A percentile compares a stretch with the other conserved stretches of the same genome.
phyloP scores from a whole-genome alignment of 345 rosid species.

The Lumnitzera littorea region DNA sequence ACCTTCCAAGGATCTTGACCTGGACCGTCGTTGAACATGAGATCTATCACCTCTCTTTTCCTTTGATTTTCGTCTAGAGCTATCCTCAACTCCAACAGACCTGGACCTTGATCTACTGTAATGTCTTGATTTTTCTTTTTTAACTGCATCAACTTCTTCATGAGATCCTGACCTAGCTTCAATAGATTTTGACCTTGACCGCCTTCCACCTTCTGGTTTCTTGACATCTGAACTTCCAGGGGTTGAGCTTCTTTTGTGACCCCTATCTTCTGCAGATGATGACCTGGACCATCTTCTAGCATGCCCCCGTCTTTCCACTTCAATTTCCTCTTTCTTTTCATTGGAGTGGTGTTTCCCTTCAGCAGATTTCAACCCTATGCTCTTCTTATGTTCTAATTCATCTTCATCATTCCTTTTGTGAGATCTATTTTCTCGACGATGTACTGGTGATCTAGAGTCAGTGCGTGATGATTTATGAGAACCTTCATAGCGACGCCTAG shows the following conservation, averaged over 20 bases:
- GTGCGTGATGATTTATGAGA: constrained; percentile 28
- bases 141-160: constrained; percentile 21
- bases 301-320: constrained; percentile 28
- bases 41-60: constrained; percentile 33
- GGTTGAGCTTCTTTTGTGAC: constrained; percentile 27
- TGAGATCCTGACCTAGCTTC: constrained; percentile 22
- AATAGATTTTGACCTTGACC: constrained; percentile 49
- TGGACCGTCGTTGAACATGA: constrained; percentile 51
- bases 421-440: constrained; percentile 40
- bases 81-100: constrained; percentile 15
- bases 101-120: constrained; percentile 18
- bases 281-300: constrained; percentile 51
- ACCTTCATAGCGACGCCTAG: constrained; percentile 42
- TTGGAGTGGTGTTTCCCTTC: constrained; percentile 23
- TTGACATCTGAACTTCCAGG: constrained; percentile 33
- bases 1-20: constrained; percentile 63
- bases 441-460: constrained; percentile 59
- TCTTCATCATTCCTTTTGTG: constrained; percentile 39
- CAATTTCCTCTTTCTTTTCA: constrained; percentile 29
- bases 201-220: constrained; percentile 35
- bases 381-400: constrained; percentile 33
- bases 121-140: constrained; percentile 7
- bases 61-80: constrained; percentile 9
- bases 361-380: constrained; percentile 52
- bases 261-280: constrained; percentile 36